Evolutionary conservation across 1,139 yeast species (phyloP).

Genomic region (Blastobotrys apis): DNA sequence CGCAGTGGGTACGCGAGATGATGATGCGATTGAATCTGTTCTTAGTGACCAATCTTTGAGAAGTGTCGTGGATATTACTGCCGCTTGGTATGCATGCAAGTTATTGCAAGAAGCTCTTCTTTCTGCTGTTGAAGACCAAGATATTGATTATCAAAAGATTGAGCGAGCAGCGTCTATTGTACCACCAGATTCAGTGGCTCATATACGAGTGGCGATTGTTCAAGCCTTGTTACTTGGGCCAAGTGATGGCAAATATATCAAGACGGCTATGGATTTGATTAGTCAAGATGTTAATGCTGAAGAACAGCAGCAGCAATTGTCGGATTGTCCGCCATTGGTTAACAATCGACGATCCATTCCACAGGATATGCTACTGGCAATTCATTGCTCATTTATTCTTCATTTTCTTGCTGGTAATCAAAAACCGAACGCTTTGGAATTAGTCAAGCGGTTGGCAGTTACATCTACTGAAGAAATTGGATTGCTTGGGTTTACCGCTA

Average conservation of each 20-base stretch:
- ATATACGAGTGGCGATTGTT: constrained; percentile 31
- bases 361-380: constrained; percentile 28
- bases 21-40: constrained; percentile 28
- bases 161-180: constrained; percentile 27
- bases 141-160: constrained; percentile 21
- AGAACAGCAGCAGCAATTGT: neutral
- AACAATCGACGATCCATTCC: constrained; percentile 23
- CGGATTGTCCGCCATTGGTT: constrained; percentile 20
- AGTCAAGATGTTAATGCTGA: constrained; percentile 16
- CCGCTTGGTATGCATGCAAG: constrained; percentile 32
- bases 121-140: constrained; percentile 22
- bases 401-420: constrained; percentile 23
- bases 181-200: constrained; percentile 31
- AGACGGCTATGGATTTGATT: constrained; percentile 24
- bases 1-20: constrained; percentile 21
- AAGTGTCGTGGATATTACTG: constrained; percentile 31
- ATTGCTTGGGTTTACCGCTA: constrained; percentile 35
- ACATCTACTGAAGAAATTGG: constrained; percentile 29
- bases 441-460: constrained; percentile 21
- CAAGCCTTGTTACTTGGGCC: constrained; percentile 32
- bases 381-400: constrained; percentile 27
- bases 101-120: constrained; percentile 28
- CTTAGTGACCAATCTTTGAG: constrained; percentile 28
- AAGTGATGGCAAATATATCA: constrained; percentile 23
- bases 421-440: constrained; percentile 20